phyloP scores from a whole-genome alignment of 1,139 yeast species.

The Hyphopichia buzzinii region DNA sequence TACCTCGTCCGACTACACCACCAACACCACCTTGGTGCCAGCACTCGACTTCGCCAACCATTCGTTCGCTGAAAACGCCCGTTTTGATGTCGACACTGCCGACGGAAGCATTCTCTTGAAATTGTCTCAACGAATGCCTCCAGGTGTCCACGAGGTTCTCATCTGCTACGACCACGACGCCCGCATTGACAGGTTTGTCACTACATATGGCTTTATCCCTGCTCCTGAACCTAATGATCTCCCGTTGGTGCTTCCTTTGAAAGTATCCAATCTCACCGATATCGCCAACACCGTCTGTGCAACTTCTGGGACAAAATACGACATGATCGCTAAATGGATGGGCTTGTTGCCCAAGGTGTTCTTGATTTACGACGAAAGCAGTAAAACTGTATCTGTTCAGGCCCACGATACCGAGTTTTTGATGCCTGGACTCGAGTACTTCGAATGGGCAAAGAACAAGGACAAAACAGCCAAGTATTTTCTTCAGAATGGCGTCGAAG shows the following conservation, averaged over 20 bases:
- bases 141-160: conserved; percentile 25
- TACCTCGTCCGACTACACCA: conserved; percentile 49
- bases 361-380: background rate
- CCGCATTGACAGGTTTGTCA: conserved; percentile 45
- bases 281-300: background rate
- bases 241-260: background rate
- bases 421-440: background rate
- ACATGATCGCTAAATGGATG: conserved; percentile 1
- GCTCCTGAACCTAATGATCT: background rate
- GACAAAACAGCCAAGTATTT: no score
- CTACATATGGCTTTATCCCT: conserved; percentile 62
- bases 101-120: conserved; percentile 43
- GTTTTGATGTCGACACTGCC: conserved; percentile 57
- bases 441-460: background rate
- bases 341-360: background rate
- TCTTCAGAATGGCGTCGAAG: no score
- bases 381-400: background rate
- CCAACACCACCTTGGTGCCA: conserved; percentile 62
- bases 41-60: conserved; percentile 69
- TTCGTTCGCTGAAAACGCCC: conserved; percentile 33
- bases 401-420: background rate
- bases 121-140: conserved; percentile 17
- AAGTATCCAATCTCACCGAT: background rate
- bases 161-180: conserved; percentile 51
- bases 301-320: background rate